Conservation (phyloP, 139 green algal genomes). For the Limnomonas spitsbergensis region DNA sequence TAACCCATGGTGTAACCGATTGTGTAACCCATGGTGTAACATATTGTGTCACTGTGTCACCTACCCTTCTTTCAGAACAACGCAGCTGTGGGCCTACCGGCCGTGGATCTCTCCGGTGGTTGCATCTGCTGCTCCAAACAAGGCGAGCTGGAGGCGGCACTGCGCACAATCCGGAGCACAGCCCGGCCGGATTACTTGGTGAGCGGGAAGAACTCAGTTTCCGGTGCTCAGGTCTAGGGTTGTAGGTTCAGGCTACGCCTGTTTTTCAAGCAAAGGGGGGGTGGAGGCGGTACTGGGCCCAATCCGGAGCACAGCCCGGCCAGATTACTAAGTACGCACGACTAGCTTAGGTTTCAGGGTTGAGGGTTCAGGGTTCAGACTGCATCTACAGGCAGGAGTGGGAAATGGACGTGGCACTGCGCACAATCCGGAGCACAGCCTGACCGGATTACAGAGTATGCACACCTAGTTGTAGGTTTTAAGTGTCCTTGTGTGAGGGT, state of each 20-base stretch:
- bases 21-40: too few relatives aligned
- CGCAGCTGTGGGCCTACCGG: slow-evolving; percentile 36
- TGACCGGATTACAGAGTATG: slow-evolving; percentile 35
- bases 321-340: slow-evolving; percentile 38
- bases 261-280: slow-evolving; percentile 34
- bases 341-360: too few relatives aligned
- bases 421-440: background rate
- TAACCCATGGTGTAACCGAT: too few relatives aligned
- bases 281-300: slow-evolving; percentile 29
- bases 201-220: too few relatives aligned
- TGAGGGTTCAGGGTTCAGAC: too few relatives aligned
- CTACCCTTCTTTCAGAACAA: slow-evolving; percentile 26
- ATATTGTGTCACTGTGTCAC: too few relatives aligned
- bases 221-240: too few relatives aligned
- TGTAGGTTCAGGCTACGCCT: slow-evolving; percentile 56
- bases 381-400: slow-evolving; percentile 39
- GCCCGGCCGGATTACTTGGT: slow-evolving; percentile 35
- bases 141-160: slow-evolving; percentile 29
- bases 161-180: slow-evolving; percentile 17
- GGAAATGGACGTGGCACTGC: slow-evolving; percentile 33
- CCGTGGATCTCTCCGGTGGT: slow-evolving; percentile 38
- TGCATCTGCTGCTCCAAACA: slow-evolving; percentile 48
- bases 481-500: too few relatives aligned
- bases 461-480: too few relatives aligned
- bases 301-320: slow-evolving; percentile 4